Evolutionary conservation across 805 yeast genomes (phyloP).

Genomic region (Pichia rugopelliculosa): DNA sequence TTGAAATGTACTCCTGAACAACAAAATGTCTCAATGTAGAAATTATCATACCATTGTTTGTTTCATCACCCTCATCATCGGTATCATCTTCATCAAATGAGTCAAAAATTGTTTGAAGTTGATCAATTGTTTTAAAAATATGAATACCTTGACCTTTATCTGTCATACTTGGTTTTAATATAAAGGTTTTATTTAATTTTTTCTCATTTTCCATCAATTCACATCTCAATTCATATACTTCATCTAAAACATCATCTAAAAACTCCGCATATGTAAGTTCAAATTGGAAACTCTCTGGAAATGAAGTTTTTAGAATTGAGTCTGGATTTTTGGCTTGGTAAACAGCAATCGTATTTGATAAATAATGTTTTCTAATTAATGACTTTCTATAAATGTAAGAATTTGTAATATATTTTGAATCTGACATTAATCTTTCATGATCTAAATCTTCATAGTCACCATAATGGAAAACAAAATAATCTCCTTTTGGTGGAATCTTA

Average conservation of each 20-base stretch:
- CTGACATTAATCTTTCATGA: conserved; percentile 50
- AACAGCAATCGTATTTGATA: conserved; percentile 76
- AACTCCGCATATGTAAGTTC: conserved; percentile 96
- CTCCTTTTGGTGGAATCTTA: conserved; percentile 19
- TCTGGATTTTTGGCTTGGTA: conserved; percentile 69
- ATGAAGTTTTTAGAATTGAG: conserved; percentile 50
- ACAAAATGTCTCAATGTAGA: conserved; percentile 88
- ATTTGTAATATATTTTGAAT: conserved; percentile 53
- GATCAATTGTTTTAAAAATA: conserved; percentile 68
- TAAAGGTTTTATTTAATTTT: conserved; percentile 52
- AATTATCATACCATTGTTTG: conserved; percentile 58
- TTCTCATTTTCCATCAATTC: conserved; percentile 52
- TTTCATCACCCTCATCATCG: conserved; percentile 50
- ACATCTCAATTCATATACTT: conserved; percentile 78
- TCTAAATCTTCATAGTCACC: conserved; percentile 88
- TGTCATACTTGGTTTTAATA: conserved; percentile 93
- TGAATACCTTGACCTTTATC: conserved; percentile 96
- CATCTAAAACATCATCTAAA: conserved; percentile 88
- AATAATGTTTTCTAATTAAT: conserved; percentile 79
- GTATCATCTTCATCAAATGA: conserved; percentile 72
- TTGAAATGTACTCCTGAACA: conserved; percentile 69
- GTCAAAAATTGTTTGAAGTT: conserved; percentile 76
- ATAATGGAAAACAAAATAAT: conserved; percentile 49
- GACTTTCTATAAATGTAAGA: conserved; percentile 88
- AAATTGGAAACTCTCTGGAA: conserved; percentile 68